Evolutionary conservation across 176 grass and related monocot species (phyloP).

Genomic region (Saccharum spontaneum): DNA sequence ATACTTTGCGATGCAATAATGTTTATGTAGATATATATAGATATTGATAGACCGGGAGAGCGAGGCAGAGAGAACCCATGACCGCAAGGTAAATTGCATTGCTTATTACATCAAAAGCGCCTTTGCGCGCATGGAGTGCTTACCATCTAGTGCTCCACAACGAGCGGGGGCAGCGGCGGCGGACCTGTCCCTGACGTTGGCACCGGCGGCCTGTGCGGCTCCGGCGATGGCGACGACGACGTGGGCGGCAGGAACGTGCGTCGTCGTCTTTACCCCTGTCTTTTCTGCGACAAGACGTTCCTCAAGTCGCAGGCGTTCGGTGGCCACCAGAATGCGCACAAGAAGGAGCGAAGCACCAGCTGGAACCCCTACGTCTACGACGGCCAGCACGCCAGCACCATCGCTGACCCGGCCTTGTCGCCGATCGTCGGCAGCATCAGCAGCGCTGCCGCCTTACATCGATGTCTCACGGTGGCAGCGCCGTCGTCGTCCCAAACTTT

Average conservation of each 20-base stretch:
- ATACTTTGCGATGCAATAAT: too few species aligned
- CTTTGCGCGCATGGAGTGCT: conserved; percentile 6
- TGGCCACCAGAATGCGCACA: conserved; percentile 69
- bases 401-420: not conserved
- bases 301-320: conserved; percentile 69
- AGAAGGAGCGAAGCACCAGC: conserved; percentile 45
- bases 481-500: not conserved
- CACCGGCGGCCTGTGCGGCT: not conserved
- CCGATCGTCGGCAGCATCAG: not conserved
- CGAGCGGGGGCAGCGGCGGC: not conserved
- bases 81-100: too few species aligned
- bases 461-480: conserved; percentile 17
- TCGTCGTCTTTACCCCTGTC: conserved; percentile 42
- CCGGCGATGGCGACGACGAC: not conserved
- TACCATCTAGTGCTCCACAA: not conserved
- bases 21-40: not conserved
- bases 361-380: conserved; percentile 43
- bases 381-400: not conserved
- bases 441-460: not conserved
- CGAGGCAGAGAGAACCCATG: too few species aligned
- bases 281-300: conserved; percentile 78
- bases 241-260: conserved; percentile 31
- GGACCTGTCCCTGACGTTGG: conserved; percentile 44
- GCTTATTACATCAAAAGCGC: not conserved
- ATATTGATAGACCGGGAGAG: too few species aligned